These are phyloP conservation scores for Striga asiatica DNA, from an alignment of 257 asterid species.

Conservation along the genomic window DNA sequence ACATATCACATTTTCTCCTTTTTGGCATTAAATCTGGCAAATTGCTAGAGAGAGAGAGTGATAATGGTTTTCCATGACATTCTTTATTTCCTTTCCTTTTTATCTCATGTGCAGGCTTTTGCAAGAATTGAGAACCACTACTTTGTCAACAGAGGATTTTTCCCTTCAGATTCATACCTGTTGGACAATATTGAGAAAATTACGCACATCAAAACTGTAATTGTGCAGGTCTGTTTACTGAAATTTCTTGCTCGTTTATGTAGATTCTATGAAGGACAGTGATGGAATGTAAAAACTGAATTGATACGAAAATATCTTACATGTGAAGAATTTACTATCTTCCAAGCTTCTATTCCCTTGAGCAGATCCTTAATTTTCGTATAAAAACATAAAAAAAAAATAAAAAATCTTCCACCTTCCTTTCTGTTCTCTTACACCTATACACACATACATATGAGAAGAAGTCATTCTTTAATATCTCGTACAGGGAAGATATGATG, in stretches of 20 bases:
- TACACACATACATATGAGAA: not conserved
- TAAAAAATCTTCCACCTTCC: too few relatives aligned
- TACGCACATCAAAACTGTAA: constrained; percentile 62
- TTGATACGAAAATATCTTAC: too few relatives aligned
- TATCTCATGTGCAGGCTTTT: constrained; percentile 58
- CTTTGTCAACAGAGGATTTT: constrained; percentile 85
- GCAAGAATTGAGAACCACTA: constrained; percentile 98
- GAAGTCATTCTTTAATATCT: not conserved
- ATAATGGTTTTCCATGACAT: not conserved
- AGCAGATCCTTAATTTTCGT: too few relatives aligned
- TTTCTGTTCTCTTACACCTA: too few relatives aligned
- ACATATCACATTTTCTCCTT: not conserved
- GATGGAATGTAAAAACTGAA: too few relatives aligned
- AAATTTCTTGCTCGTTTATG: not conserved
- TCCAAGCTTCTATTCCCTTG: too few relatives aligned
- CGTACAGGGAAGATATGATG: constrained; percentile 90
- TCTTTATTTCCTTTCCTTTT: not conserved
- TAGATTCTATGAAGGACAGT: too few relatives aligned
- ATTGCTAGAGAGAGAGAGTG: not conserved
- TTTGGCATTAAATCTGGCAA: too few relatives aligned
- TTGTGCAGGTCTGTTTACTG: constrained; percentile 66
- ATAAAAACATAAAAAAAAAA: too few relatives aligned
- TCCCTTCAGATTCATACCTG: constrained; percentile 65
- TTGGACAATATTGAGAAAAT: constrained; percentile 83
- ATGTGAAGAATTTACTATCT: too few relatives aligned